Base-by-base conservation (phyloP, 192 early-diverging fungal genomes). In the Spinellus fusiger region DNA sequence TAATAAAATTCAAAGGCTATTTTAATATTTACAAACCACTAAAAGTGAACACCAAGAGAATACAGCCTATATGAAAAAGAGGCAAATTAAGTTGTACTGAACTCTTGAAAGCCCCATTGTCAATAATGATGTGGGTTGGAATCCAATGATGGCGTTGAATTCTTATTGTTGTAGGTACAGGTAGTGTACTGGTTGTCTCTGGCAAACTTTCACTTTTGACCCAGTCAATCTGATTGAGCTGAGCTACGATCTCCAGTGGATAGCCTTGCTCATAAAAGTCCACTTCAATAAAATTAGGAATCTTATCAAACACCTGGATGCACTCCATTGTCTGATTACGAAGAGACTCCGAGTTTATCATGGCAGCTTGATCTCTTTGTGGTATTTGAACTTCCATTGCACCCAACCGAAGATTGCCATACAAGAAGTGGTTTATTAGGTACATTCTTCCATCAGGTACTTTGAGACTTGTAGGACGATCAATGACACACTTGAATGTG, bases 341-440 rank as follows among this genome's bases (percentile, higher is more conserved):
- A 28, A 89, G 59, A 48, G 77, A 74, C 1, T 56, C 29, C 5
- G 67, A 63, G 53, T 90, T 90, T 48, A 85, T 85, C 5, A 50
- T 27, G 1, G 33, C 57, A 0, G 82, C 84, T 3, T 59, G 37
- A 29, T 62, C 66, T 31, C 32, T 37, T 13, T 77, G 76, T 5
- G 88, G 84, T 4, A 80, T 47, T 16, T 83, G 74, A 18, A 79
- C 38, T 12, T 33, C 35, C 18, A 59, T 27, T 16, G 58, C 46
- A 1, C 61, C 68, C 9, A 79, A 10, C 5, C 61, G 34, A 18
- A 81, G 31, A 18, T 58, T 66, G 10, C 70, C 71, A 18, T 77
- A 85, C 23, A 86, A 66, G 69, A 90, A 90, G 59, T 88, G 86
- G 70, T 90, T 90, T 69, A 90, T 62, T 9, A 88, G 75, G 58